Conservation (phyloP, 2,329 filamentous ascomycete genomes). For the Fusarium sp. region DNA sequence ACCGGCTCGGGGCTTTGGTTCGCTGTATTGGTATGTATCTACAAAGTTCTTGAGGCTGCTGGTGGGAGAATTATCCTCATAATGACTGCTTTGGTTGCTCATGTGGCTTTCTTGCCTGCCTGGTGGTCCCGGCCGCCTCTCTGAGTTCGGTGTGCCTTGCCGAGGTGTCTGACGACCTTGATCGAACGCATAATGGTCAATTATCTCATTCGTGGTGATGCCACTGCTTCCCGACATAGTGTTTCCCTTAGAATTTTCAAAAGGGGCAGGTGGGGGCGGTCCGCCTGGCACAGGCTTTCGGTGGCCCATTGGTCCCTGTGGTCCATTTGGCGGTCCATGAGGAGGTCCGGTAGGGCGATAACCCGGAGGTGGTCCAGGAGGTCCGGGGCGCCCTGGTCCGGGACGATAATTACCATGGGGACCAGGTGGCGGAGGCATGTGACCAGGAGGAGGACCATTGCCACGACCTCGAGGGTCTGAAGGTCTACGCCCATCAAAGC, state of each 20-base stretch:
- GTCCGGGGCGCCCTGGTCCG: conserved; percentile 31
- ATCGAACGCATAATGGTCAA: conserved; percentile 50
- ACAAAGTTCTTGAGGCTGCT: conserved; percentile 37
- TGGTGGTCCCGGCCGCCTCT: conserved; percentile 37
- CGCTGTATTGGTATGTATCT: conserved; percentile 37
- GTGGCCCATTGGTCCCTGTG: conserved; percentile 35
- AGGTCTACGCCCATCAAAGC: conserved; percentile 30
- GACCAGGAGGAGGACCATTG: conserved; percentile 32
- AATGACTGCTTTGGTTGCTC: conserved; percentile 55
- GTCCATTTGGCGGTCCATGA: conserved; percentile 16
- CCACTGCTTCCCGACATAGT: conserved; percentile 41
- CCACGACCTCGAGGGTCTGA: conserved; percentile 28
- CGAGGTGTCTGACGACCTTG: conserved; percentile 35
- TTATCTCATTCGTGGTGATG: conserved; percentile 50
- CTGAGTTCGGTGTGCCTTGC: conserved; percentile 28
- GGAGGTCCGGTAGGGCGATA: conserved; percentile 40
- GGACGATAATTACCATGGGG: conserved; percentile 36
- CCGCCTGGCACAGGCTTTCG: conserved; percentile 45
- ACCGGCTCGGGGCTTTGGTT: conserved; percentile 71
- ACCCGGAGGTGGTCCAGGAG: conserved; percentile 41
- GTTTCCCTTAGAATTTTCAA: conserved; percentile 32
- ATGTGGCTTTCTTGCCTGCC: conserved; percentile 40
- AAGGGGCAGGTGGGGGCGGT: conserved; percentile 24
- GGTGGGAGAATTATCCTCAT: conserved; percentile 67
- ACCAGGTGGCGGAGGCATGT: conserved; percentile 31